These are phyloP conservation scores for Platismatia glauca DNA, from an alignment of 495 filamentous ascomycete species.

Conservation along the genomic window DNA sequence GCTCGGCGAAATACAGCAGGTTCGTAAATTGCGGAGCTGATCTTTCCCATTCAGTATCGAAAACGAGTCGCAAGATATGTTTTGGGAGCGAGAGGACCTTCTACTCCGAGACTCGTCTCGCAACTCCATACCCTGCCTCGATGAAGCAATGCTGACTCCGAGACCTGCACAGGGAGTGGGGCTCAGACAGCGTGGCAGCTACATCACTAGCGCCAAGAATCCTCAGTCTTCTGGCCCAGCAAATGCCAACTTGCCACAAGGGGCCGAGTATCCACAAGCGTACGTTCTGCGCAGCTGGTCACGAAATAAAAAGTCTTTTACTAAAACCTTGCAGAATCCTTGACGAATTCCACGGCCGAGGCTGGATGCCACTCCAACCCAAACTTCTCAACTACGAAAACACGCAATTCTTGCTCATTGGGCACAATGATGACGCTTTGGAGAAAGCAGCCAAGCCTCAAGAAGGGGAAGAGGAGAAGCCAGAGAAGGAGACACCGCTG, in stretches of 20 bases:
- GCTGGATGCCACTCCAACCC: constrained; percentile 67
- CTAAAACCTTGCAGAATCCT: constrained; percentile 39
- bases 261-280: constrained; percentile 65
- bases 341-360: constrained; percentile 62
- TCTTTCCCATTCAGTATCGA: too few relatives aligned
- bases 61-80: background rate
- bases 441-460: constrained; percentile 52
- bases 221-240: constrained; percentile 59
- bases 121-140: too few relatives aligned
- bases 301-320: background rate
- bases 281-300: constrained; percentile 33
- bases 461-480: constrained; percentile 44
- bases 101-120: background rate
- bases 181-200: constrained; percentile 61
- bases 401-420: constrained; percentile 75
- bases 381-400: constrained; percentile 71
- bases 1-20: constrained; percentile 60
- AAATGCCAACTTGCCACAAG: constrained; percentile 52
- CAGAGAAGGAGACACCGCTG: constrained; percentile 49
- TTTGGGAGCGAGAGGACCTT: background rate
- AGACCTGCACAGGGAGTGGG: constrained; percentile 52
- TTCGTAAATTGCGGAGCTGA: too few relatives aligned
- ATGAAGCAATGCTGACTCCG: background rate
- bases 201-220: constrained; percentile 73
- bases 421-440: constrained; percentile 53